A percentile compares a stretch with the other conserved stretches of the same genome.
phyloP scores from a whole-genome alignment of 768 basidiomycete genomes.

The Gyrodon lividus region DNA sequence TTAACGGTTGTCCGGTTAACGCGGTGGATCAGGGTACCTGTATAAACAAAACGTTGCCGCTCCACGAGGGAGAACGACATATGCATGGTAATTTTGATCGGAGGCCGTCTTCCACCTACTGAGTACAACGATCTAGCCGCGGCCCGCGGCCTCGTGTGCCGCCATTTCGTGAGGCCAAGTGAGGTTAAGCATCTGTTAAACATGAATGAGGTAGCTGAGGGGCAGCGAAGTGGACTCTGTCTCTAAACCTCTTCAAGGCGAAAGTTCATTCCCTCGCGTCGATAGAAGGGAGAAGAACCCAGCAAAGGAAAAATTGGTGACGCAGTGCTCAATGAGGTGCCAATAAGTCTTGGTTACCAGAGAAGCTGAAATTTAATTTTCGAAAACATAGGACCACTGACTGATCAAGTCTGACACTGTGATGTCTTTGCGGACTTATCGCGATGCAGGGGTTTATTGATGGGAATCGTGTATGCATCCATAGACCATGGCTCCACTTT shows the following conservation, averaged over 20 bases:
- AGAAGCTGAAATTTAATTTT: background rate
- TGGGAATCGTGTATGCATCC: too few species aligned
- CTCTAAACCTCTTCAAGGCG: background rate
- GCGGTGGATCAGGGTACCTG: background rate
- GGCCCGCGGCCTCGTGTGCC: slow-evolving; percentile 22
- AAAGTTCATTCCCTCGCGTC: slow-evolving; percentile 16
- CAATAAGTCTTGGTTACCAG: background rate
- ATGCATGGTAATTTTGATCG: background rate
- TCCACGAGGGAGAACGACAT: slow-evolving; percentile 1
- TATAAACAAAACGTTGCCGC: background rate
- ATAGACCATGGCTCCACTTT: too few species aligned
- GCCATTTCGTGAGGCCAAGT: slow-evolving; percentile 7
- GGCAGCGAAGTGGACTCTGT: slow-evolving; percentile 6
- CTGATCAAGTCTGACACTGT: too few species aligned
- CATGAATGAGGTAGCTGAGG: slow-evolving; percentile 6
- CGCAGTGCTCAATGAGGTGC: background rate
- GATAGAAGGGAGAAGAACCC: slow-evolving; percentile 1
- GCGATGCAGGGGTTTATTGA: too few species aligned
- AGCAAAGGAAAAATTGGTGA: background rate
- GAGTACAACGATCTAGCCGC: slow-evolving; percentile 2
- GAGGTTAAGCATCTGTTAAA: background rate
- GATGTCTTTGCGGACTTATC: too few species aligned
- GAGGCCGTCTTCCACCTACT: background rate
- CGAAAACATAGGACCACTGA: background rate
- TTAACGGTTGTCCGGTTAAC: too few species aligned